Percentiles rank a stretch among this genome's conserved stretches.
Evolutionary conservation across 2,329 filamentous ascomycete species (phyloP).

Genomic region (Atkinsonella texensis): DNA sequence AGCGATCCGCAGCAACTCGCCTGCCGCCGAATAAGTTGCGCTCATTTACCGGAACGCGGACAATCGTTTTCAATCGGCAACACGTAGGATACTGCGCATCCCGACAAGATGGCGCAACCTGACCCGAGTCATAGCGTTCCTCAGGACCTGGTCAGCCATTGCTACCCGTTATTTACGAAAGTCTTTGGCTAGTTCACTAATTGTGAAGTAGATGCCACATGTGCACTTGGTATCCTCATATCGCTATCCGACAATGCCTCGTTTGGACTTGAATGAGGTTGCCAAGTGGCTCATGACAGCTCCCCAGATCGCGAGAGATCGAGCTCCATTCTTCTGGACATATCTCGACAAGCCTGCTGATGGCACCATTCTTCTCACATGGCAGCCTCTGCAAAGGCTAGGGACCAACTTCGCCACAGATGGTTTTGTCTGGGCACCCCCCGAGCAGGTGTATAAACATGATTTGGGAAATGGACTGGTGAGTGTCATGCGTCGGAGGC

Average conservation of each 20-base stretch:
- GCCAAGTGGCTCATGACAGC: conserved; percentile 75
- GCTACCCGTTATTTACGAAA: neutral
- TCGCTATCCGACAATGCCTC: conserved; percentile 62
- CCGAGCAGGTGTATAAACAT: conserved; percentile 65
- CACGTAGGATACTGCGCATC: conserved; percentile 2
- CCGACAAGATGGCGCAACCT: conserved; percentile 25
- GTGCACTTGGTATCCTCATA: conserved; percentile 80
- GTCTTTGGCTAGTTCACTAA: conserved; percentile 11
- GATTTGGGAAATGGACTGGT: conserved; percentile 53
- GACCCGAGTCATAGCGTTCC: conserved; percentile 31
- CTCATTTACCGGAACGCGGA: neutral
- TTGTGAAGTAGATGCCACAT: conserved; percentile 56
- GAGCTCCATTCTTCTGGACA: conserved; percentile 84
- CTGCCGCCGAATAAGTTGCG: neutral
- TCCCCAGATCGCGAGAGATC: conserved; percentile 73
- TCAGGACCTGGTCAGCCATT: conserved; percentile 26
- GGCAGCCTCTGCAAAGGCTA: conserved; percentile 68
- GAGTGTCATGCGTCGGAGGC: conserved; percentile 14
- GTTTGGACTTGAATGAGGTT: conserved; percentile 63
- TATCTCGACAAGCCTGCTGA: conserved; percentile 75
- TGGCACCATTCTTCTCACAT: conserved; percentile 72
- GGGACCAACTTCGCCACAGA: conserved; percentile 74
- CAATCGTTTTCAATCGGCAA: neutral
- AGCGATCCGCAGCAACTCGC: neutral
- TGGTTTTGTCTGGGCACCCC: conserved; percentile 81